Evolutionary conservation across 2,329 filamentous ascomycete species (phyloP), one percentile per base, ranked within the genome.

Genomic region (Leptographium wingfieldii): DNA sequence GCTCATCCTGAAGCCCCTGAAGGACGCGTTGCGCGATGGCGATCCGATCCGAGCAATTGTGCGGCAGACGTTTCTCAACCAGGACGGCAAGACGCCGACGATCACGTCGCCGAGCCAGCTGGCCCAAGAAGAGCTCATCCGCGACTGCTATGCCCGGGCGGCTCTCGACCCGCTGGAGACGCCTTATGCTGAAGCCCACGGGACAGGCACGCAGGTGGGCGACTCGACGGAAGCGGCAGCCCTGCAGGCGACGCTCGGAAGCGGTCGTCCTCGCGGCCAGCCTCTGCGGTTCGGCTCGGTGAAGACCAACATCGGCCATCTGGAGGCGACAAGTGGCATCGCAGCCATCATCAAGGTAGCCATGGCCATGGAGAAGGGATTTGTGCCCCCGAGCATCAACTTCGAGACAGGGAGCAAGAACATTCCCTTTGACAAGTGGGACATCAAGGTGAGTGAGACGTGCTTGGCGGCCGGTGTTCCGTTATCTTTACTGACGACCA

Each of bases 251-350:
- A 67, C 70, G 1, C 70, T 73, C 56, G 70, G 69, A 43, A 60
- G 56, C 6, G 16, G 12, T 12, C 22, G 52, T 1, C 10, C 56
- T 1, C 29, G 3, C 5, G 35, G 25, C 14, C 5, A 33, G 5
- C 56, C 49, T 1, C n/a, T 64, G 1, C 29, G 43, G 0, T 69
- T 74, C 0, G 73, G 73, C 2, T 72, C 69, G 0, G 63, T 74
- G 59, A 76, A 75, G 64, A 71, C 73, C 1, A 69, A 74, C 5
- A 68, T 75, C 31, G 77, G 77, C 5, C 77, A 80, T 57, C 71
- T 73, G 0, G 77, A 80, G 64, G 75, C 74, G 6, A 71, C 73
- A 0, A 74, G 75, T 3, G 77, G 77, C 0, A 63, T 79, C 4
- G 75, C 76, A 0, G 73, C 72, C 10, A 53, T 80, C 14, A 65